phyloP scores from a whole-genome alignment of 345 rosid species.

The Eucalyptus brandiana region DNA sequence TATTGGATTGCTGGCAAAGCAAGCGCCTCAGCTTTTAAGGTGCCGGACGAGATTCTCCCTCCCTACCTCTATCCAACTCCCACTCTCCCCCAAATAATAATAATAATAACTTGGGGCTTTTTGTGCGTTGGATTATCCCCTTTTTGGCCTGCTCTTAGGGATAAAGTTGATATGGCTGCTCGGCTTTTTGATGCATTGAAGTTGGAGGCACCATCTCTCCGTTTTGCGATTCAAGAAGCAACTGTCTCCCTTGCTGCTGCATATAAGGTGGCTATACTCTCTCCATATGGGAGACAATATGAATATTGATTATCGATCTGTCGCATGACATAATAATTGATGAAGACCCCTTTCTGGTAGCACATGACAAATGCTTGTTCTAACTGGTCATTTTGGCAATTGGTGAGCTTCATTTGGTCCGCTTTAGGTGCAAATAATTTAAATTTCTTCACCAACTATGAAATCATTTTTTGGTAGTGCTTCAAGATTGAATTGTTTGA shows the following conservation, averaged over 20 bases:
- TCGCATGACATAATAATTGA: background rate
- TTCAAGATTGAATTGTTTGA: background rate
- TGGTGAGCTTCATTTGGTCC: background rate
- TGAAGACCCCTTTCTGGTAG: background rate
- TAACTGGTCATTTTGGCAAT: background rate
- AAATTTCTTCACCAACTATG: too few species aligned
- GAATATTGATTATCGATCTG: background rate
- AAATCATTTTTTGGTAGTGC: background rate
- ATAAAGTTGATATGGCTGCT: slow-evolving; percentile 75
- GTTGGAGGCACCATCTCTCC: slow-evolving; percentile 57
- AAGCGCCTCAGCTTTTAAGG: slow-evolving; percentile 90
- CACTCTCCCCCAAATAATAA: background rate
- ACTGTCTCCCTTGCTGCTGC: slow-evolving; percentile 69
- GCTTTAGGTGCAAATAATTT: background rate
- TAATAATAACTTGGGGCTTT: background rate
- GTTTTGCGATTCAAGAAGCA: slow-evolving; percentile 69
- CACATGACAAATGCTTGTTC: background rate
- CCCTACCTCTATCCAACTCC: too few species aligned
- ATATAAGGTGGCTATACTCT: slow-evolving; percentile 39
- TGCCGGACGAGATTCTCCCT: background rate
- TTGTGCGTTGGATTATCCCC: background rate
- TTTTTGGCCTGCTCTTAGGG: slow-evolving; percentile 33
- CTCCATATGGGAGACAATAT: background rate
- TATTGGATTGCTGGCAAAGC: slow-evolving; percentile 77
- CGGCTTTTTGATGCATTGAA: slow-evolving; percentile 73